These are phyloP conservation scores for Psilocybe sp. DNA, from an alignment of 768 basidiomycete species.

Conservation along the genomic window DNA sequence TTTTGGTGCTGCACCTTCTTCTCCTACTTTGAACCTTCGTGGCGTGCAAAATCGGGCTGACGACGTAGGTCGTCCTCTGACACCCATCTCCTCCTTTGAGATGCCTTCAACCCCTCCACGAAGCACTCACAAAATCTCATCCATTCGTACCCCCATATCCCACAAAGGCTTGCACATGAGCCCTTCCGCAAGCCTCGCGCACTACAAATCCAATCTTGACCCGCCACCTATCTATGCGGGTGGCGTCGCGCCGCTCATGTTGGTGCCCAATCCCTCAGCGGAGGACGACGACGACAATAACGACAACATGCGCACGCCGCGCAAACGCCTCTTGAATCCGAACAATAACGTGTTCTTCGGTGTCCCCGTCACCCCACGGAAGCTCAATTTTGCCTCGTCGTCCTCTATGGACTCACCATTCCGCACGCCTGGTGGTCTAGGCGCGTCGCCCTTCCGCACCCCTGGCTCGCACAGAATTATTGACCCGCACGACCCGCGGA, in stretches of 20 bases:
- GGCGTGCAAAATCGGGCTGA: conserved; percentile 16
- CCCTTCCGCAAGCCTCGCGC: conserved; percentile 59
- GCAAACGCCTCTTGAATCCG: conserved; percentile 20
- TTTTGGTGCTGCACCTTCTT: conserved; percentile 38
- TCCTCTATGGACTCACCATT: conserved; percentile 34
- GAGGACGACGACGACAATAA: conserved; percentile 17
- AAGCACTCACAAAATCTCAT: conserved; percentile 44
- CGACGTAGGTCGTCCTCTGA: conserved; percentile 20
- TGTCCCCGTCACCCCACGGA: conserved; percentile 36
- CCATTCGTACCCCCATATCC: conserved; percentile 63
- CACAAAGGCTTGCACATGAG: conserved; percentile 71
- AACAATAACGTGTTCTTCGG: conserved; percentile 13
- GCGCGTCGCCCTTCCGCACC: conserved; percentile 38
- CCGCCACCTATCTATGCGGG: conserved; percentile 47
- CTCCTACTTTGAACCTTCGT: conserved; percentile 44
- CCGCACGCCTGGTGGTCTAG: conserved; percentile 26
- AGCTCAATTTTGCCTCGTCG: conserved; percentile 33
- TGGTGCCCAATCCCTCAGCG: conserved; percentile 11
- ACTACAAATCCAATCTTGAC: conserved; percentile 69
- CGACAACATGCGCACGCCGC: conserved; percentile 37
- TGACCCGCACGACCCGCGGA: conserved; percentile 71
- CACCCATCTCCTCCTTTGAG: conserved; percentile 19
- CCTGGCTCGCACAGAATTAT: conserved; percentile 51
- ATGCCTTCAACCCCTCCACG: conserved; percentile 42
- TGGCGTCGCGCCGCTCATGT: conserved; percentile 18